phyloP scores from a whole-genome alignment of 2,329 filamentous ascomycete species.

The Monosporascus cannonballus region DNA sequence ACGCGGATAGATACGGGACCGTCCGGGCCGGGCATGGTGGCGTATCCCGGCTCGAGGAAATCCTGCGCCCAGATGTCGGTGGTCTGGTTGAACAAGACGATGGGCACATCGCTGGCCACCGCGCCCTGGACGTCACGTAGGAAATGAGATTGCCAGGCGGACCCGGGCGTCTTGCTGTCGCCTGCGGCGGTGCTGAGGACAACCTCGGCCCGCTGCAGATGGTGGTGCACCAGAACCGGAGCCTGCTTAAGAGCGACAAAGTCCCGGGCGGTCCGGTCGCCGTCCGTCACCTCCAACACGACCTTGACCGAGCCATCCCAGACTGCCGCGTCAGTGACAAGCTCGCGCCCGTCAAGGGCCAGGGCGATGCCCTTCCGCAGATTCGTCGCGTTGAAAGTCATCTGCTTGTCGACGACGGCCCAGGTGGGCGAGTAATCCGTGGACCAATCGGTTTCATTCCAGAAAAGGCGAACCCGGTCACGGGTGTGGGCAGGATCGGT shows the following conservation, averaged over 20 bases:
- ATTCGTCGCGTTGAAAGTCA: conserved; percentile 21
- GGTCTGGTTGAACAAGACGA: conserved; percentile 11
- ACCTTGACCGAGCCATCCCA: conserved; percentile 25
- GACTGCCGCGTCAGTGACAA: conserved; percentile 1
- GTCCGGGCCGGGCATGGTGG: conserved; percentile 31
- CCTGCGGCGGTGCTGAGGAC: conserved; percentile 17
- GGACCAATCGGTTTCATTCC: too few relatives aligned
- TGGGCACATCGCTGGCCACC: neutral
- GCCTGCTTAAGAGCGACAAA: conserved; percentile 29
- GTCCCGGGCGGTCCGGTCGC: conserved; percentile 12
- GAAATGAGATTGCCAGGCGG: too few relatives aligned
- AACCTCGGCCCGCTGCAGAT: conserved; percentile 22
- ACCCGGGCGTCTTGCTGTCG: too few relatives aligned
- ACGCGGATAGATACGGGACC: conserved; percentile 27
- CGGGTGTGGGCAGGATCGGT: too few relatives aligned
- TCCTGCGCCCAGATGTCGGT: conserved; percentile 33
- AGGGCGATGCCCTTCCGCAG: conserved; percentile 26
- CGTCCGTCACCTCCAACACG: conserved; percentile 23
- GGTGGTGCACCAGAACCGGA: conserved; percentile 32
- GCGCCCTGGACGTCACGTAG: neutral
- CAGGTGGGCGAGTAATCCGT: too few relatives aligned
- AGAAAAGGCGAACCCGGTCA: too few relatives aligned
- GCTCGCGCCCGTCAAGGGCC: conserved; percentile 30
- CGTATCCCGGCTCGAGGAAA: conserved; percentile 32
- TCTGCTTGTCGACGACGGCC: conserved; percentile 11